Percentiles rank a stretch among this genome's conserved stretches.
phyloP scores from a whole-genome alignment of 163 green algal genomes.

The Volvox carteri region DNA sequence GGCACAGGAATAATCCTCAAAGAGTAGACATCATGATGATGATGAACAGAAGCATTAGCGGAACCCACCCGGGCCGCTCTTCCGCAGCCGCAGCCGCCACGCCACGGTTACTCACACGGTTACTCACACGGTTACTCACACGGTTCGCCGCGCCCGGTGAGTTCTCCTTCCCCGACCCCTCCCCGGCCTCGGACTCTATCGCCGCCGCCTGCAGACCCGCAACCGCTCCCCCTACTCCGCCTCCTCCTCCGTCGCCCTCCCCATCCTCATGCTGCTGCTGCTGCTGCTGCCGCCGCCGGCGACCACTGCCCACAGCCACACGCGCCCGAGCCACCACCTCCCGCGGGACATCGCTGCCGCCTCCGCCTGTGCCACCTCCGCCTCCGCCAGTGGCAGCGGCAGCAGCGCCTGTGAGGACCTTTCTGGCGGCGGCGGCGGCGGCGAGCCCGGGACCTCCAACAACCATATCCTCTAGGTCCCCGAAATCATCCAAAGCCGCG shows the following conservation, averaged over 20 bases:
- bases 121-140: too few relatives aligned
- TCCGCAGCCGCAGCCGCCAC: too few relatives aligned
- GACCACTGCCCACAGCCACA: not conserved
- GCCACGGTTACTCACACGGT: too few relatives aligned
- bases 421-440: too few relatives aligned
- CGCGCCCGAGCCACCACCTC: constrained; percentile 23
- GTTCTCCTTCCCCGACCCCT: constrained; percentile 64
- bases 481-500: constrained; percentile 61
- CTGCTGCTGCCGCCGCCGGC: not conserved
- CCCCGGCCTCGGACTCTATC: not conserved
- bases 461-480: too few relatives aligned
- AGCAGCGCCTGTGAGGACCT: not conserved
- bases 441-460: too few relatives aligned
- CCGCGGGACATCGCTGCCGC: not conserved
- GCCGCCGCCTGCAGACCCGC: constrained; percentile 56
- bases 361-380: not conserved
- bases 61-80: too few relatives aligned
- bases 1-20: too few relatives aligned
- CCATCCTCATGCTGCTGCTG: not conserved
- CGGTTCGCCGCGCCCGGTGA: constrained; percentile 15
- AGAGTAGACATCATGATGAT: too few relatives aligned
- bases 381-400: not conserved
- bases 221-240: too few relatives aligned
- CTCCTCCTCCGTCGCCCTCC: not conserved
- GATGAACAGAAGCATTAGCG: too few relatives aligned